phyloP scores from a whole-genome alignment of 495 filamentous ascomycete genomes.

The Trichocladium uniseriatum region DNA sequence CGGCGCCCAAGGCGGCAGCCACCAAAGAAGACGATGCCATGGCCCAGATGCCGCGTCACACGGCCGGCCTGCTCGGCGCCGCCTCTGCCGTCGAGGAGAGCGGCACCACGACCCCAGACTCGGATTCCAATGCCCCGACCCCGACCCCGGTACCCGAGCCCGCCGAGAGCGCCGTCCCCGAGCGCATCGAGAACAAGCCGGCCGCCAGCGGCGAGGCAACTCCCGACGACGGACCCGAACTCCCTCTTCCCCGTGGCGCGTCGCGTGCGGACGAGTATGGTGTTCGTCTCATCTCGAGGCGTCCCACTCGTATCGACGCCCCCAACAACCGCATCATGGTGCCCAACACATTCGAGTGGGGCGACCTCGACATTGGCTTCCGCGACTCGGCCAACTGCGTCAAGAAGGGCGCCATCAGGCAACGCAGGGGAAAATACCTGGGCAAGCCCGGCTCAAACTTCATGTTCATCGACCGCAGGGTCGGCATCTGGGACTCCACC shows the following conservation, averaged over 20 bases:
- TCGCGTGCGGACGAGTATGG: constrained; percentile 33
- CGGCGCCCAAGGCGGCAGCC: constrained; percentile 27
- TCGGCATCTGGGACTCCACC: constrained; percentile 35
- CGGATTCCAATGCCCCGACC: constrained; percentile 33
- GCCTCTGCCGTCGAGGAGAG: constrained; percentile 30
- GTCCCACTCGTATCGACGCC: constrained; percentile 19
- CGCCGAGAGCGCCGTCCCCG: constrained; percentile 13
- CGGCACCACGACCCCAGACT: constrained; percentile 19
- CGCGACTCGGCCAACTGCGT: constrained; percentile 40
- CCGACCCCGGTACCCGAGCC: constrained; percentile 27
- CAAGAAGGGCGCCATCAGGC: constrained; percentile 31
- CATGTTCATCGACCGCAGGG: constrained; percentile 35
- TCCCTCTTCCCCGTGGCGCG: constrained; percentile 33
- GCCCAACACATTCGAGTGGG: constrained; percentile 30
- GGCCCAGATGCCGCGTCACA: constrained; percentile 28
- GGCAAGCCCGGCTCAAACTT: constrained; percentile 33
- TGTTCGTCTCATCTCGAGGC: constrained; percentile 29
- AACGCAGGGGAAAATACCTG: constrained; percentile 32
- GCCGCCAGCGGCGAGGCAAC: constrained; percentile 12
- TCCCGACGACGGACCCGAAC: constrained; percentile 16
- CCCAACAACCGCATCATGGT: constrained; percentile 39
- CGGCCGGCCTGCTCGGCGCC: constrained; percentile 35
- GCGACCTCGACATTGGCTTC: constrained; percentile 40
- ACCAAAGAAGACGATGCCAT: constrained; percentile 19
- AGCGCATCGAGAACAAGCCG: constrained; percentile 5